Conservation (phyloP, 176 grass and related monocot genomes). For the Musa acuminata region DNA sequence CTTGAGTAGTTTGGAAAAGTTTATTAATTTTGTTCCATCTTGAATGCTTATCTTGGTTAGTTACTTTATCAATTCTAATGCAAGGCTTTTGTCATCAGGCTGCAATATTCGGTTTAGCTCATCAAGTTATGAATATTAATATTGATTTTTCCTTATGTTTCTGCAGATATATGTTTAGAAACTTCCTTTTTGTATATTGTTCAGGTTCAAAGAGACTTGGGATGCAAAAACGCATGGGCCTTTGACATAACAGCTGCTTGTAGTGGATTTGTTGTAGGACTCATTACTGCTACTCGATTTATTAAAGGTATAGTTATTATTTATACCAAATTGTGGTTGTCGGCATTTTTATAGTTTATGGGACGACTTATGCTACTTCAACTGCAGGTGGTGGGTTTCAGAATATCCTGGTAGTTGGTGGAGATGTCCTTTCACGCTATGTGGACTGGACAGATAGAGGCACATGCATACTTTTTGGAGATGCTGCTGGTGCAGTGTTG, state of each 20-base stretch:
- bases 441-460: constrained; percentile 97
- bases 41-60: not conserved
- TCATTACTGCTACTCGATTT: constrained; percentile 72
- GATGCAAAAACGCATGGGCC: constrained; percentile 81
- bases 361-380: constrained; percentile 4
- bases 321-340: not conserved
- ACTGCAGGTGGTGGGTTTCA: constrained; percentile 42
- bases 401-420: constrained; percentile 85
- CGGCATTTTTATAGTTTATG: not conserved
- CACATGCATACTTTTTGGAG: constrained; percentile 98
- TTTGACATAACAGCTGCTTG: constrained; percentile 91
- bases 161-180: not conserved
- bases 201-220: constrained; percentile 64
- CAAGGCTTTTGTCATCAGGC: too few species aligned
- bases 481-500: constrained; percentile 88
- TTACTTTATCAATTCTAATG: not conserved
- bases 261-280: constrained; percentile 80
- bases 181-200: not conserved
- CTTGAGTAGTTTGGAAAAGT: not conserved
- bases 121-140: too few species aligned
- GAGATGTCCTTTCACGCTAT: constrained; percentile 77
- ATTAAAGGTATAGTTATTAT: constrained; percentile 60
- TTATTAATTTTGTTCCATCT: not conserved
- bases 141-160: not conserved
- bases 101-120: too few species aligned